Evolutionary conservation across 2,329 filamentous ascomycete genomes (phyloP).

Genomic region (Trichoderma sp.): DNA sequence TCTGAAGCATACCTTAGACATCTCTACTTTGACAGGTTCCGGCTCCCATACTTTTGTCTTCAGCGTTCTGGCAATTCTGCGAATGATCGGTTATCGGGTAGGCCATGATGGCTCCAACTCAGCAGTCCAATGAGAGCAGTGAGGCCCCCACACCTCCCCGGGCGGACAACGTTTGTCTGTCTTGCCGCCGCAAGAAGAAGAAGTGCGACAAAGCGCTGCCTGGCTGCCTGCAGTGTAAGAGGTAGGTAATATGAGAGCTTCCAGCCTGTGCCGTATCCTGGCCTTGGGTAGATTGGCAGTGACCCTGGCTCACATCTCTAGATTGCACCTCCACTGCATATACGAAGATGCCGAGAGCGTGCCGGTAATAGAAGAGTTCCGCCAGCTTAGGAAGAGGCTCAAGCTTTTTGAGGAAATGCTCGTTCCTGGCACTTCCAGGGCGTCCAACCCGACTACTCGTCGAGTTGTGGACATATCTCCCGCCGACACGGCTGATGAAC

Average conservation of each 20-base stretch:
- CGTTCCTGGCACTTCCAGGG: conserved; percentile 9
- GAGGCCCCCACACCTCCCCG: conserved; percentile 1
- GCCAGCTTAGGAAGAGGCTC: conserved; percentile 21
- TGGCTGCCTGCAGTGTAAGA: conserved; percentile 17
- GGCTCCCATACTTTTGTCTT: no score
- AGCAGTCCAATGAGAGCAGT: not conserved
- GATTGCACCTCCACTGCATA: conserved; percentile 17
- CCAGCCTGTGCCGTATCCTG: no score
- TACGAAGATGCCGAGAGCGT: conserved; percentile 23
- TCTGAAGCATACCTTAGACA: not conserved
- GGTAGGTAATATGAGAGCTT: not conserved
- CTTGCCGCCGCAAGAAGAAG: conserved; percentile 23
- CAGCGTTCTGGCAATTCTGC: not conserved
- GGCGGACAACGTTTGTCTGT: conserved; percentile 24
- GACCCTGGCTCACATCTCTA: not conserved
- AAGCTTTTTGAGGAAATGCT: conserved; percentile 21
- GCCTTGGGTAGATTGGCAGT: not conserved
- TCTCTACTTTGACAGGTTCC: not conserved
- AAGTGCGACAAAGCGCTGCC: conserved; percentile 25
- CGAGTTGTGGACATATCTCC: no score
- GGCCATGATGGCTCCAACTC: conserved; percentile 1
- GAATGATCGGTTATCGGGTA: not conserved
- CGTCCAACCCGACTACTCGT: not conserved
- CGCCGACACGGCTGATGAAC: not conserved
- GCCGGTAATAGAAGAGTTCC: conserved; percentile 23